Conservation (phyloP, 208 protist genomes). For the Acanthamoeba lenticulata region DNA sequence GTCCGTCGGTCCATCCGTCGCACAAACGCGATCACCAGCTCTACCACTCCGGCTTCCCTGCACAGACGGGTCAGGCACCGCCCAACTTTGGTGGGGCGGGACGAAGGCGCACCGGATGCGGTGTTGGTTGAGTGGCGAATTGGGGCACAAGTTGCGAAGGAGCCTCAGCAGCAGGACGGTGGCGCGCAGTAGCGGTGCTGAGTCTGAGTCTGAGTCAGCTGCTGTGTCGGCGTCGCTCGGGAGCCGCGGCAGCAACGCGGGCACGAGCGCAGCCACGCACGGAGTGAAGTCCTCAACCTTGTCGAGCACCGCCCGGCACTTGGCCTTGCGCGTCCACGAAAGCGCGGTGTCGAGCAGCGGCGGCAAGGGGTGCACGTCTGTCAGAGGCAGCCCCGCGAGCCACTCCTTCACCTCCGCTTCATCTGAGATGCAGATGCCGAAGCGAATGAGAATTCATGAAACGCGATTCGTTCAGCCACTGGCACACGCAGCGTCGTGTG, state of each 20-base stretch:
- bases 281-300: neutral
- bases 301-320: constrained; percentile 21
- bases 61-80: neutral
- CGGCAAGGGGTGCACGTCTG: neutral
- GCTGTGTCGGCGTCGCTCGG: neutral
- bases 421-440: neutral
- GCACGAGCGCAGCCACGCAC: neutral
- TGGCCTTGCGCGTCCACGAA: neutral
- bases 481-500: no score
- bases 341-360: constrained; percentile 8
- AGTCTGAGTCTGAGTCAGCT: neutral
- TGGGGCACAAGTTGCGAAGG: constrained; percentile 19
- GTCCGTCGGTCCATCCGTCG: neutral
- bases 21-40: neutral
- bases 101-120: neutral
- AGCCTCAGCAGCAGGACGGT: neutral
- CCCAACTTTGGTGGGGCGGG: neutral
- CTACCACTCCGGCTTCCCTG: neutral
- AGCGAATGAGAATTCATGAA: no score
- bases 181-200: neutral
- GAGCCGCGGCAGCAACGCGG: neutral
- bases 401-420: neutral
- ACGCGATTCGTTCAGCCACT: no score
- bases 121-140: constrained; percentile 17
- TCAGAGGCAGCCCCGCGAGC: neutral